A percentile compares a stretch with the other conserved stretches of the same genome.
Conservation (phyloP, 2,329 filamentous ascomycete species). For the Colletotrichum karsti region DNA sequence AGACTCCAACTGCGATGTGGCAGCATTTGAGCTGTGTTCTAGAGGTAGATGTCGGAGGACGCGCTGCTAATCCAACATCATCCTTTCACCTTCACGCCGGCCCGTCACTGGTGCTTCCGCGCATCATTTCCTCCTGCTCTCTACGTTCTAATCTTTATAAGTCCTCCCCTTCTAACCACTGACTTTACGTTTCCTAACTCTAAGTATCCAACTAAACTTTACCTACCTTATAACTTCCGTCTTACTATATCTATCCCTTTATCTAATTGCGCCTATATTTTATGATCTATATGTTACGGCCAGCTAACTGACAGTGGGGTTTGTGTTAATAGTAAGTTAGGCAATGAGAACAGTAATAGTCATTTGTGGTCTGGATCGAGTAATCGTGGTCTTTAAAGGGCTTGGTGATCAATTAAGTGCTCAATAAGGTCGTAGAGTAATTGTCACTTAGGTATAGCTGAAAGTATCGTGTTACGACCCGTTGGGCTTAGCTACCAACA, state of each 20-base stretch:
- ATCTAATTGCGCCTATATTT: background rate
- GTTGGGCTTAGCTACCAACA: too few species aligned
- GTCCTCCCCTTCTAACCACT: background rate
- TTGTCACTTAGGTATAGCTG: background rate
- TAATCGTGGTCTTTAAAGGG: background rate
- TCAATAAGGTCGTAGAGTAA: background rate
- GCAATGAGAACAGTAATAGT: background rate
- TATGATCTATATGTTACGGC: background rate
- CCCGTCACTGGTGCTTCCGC: background rate
- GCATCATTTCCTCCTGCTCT: background rate
- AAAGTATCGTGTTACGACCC: too few species aligned
- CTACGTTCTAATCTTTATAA: background rate
- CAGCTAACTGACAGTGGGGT: background rate
- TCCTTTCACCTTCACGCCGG: background rate
- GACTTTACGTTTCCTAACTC: background rate
- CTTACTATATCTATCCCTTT: background rate
- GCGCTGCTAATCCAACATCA: background rate
- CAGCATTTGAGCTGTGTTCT: background rate
- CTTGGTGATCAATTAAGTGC: background rate
- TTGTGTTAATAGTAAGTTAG: background rate
- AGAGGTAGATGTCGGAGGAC: background rate
- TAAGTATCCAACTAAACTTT: background rate
- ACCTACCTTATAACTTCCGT: background rate
- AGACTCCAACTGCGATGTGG: background rate
- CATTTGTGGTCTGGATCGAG: background rate